Conservation (phyloP, 495 filamentous ascomycete genomes). For the Neurospora sp. region DNA sequence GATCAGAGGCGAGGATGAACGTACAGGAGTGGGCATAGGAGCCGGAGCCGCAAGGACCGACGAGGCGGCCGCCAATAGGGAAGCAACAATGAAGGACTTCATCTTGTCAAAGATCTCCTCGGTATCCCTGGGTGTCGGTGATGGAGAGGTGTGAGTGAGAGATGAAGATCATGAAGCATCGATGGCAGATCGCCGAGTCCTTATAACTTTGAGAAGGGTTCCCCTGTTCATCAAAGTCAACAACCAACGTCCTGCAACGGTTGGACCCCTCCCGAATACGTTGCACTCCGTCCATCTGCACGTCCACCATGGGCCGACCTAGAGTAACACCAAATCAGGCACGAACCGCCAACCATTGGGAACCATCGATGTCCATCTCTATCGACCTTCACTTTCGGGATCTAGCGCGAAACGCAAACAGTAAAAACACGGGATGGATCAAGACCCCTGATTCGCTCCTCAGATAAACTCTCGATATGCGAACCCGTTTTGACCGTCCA, state of each 20-base stretch:
- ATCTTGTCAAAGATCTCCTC: constrained; percentile 7
- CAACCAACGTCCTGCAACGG: not conserved
- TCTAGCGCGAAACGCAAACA: not conserved
- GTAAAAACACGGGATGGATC: not conserved
- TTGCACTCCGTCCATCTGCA: not conserved
- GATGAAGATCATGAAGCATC: not conserved
- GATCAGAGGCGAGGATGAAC: not conserved
- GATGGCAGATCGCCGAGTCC: not conserved
- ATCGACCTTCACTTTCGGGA: not conserved
- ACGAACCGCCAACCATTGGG: not conserved
- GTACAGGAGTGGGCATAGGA: constrained; percentile 24
- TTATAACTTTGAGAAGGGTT: not conserved
- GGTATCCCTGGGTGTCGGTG: not conserved
- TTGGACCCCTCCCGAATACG: not conserved
- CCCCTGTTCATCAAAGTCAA: not conserved
- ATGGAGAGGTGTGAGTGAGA: not conserved
- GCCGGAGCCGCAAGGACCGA: constrained; percentile 19
- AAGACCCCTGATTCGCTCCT: not conserved
- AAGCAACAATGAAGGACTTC: constrained; percentile 15
- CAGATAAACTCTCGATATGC: not conserved
- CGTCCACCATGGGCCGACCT: not conserved
- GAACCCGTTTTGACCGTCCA: not conserved
- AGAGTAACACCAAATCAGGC: not conserved
- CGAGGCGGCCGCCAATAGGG: constrained; percentile 9
- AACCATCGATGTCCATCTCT: not conserved